These are phyloP conservation scores for Tulasnella sp. DNA, from an alignment of 768 basidiomycete species.

Conservation along the genomic window DNA sequence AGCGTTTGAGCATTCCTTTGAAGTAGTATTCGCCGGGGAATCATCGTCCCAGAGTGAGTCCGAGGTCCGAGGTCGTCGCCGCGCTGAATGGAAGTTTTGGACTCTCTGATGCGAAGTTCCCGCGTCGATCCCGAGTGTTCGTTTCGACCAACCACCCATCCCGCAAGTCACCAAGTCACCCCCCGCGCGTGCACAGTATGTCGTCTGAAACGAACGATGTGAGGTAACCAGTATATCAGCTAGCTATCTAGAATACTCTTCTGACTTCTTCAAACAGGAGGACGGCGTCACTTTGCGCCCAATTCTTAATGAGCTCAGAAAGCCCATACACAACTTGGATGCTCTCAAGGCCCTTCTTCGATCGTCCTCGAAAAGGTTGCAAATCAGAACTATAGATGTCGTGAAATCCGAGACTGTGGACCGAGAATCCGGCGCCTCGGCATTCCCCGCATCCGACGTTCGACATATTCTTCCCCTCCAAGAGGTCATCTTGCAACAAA, in stretches of 20 bases:
- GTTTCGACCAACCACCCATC: neutral
- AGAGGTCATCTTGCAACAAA: constrained; percentile 60
- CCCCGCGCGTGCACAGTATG: neutral
- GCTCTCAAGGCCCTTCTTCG: neutral
- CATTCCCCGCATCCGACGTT: neutral
- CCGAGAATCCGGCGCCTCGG: neutral
- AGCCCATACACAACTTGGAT: neutral
- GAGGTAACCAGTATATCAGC: neutral
- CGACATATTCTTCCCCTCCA: constrained; percentile 62
- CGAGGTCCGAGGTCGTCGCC: neutral
- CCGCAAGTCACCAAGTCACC: neutral
- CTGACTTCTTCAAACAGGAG: neutral
- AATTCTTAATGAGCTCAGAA: constrained; percentile 7
- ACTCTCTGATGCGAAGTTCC: neutral
- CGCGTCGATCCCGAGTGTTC: neutral
- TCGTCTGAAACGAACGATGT: neutral
- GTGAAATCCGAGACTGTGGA: neutral
- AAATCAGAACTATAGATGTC: too few species aligned
- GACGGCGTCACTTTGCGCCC: neutral
- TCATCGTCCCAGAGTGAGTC: neutral
- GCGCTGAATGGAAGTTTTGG: constrained; percentile 10
- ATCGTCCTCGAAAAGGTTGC: neutral
- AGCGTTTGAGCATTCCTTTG: neutral
- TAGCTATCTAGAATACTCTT: neutral
- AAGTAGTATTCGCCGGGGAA: constrained; percentile 7